A percentile compares a stretch with the other conserved stretches of the same genome.
Conservation (phyloP, 192 early-diverging fungal species). For the Linnemannia exigua region DNA sequence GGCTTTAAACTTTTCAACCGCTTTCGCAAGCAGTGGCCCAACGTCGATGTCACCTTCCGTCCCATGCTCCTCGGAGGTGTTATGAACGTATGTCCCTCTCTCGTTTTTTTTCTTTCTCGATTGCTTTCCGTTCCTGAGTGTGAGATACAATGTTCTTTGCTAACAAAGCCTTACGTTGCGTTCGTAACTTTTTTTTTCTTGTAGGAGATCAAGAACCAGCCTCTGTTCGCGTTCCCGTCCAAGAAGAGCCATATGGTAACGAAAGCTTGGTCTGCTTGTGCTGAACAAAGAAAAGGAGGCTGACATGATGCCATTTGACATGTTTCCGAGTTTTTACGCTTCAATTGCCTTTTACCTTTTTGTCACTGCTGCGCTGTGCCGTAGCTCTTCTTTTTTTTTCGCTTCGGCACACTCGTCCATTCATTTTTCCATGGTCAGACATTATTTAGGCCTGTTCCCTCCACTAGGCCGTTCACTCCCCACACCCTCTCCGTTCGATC, state of each 20-base stretch:
- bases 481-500: too few species aligned
- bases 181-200: background rate
- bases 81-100: slow-evolving; percentile 33
- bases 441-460: background rate
- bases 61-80: slow-evolving; percentile 47
- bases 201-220: slow-evolving; percentile 33
- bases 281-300: background rate
- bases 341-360: slow-evolving; percentile 6
- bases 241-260: slow-evolving; percentile 46
- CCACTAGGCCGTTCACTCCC: too few species aligned
- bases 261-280: background rate
- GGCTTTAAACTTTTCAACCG: slow-evolving; percentile 43
- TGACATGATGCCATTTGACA: background rate
- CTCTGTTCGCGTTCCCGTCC: slow-evolving; percentile 34
- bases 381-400: background rate
- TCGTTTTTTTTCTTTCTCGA: background rate
- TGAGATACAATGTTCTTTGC: background rate
- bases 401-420: background rate
- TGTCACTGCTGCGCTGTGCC: background rate
- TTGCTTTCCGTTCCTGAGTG: background rate
- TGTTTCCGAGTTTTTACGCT: too few species aligned
- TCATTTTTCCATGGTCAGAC: background rate
- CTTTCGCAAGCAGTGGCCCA: slow-evolving; percentile 36
- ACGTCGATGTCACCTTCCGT: slow-evolving; percentile 33
- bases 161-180: background rate